These are phyloP conservation scores for Geoglossum cookeanum DNA, from an alignment of 2,329 filamentous ascomycete genomes.

Conservation along the genomic window DNA sequence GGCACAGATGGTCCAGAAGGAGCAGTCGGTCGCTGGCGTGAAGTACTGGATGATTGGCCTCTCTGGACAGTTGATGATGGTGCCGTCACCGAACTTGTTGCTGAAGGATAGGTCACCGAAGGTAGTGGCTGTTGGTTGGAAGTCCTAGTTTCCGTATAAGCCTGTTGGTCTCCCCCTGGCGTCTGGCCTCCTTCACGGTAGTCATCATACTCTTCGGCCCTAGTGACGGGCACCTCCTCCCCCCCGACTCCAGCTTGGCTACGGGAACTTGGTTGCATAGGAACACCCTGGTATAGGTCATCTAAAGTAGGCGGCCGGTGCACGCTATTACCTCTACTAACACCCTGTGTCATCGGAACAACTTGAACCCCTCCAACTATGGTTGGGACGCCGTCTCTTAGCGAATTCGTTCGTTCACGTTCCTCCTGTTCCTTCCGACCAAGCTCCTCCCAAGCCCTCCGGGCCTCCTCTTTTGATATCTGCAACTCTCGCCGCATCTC, in stretches of 20 bases:
- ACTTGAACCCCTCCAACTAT: slow-evolving; percentile 88
- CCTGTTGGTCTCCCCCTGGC: not conserved
- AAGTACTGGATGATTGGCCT: not conserved
- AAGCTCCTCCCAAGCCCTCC: slow-evolving; percentile 91
- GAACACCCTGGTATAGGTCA: not conserved
- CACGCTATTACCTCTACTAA: slow-evolving; percentile 32
- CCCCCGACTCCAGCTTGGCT: not conserved
- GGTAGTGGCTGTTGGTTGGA: not conserved
- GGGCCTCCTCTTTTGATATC: slow-evolving; percentile 90
- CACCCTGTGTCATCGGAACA: slow-evolving; percentile 69
- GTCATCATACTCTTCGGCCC: not conserved
- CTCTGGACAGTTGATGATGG: not conserved
- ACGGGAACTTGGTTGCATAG: not conserved
- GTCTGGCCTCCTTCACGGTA: not conserved
- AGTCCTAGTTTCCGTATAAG: not conserved
- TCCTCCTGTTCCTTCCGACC: slow-evolving; percentile 86
- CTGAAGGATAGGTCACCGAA: not conserved
- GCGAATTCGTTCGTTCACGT: slow-evolving; percentile 64
- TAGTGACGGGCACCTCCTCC: not conserved
- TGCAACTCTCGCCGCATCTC: slow-evolving; percentile 86
- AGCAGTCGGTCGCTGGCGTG: not conserved
- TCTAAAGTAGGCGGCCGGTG: slow-evolving; percentile 20
- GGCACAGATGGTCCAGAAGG: not conserved
- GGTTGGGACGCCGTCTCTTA: slow-evolving; percentile 74
- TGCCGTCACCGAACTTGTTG: not conserved